Evolutionary conservation across 306 rosid genomes (phyloP).

Genomic region (Dryas alaskensis): DNA sequence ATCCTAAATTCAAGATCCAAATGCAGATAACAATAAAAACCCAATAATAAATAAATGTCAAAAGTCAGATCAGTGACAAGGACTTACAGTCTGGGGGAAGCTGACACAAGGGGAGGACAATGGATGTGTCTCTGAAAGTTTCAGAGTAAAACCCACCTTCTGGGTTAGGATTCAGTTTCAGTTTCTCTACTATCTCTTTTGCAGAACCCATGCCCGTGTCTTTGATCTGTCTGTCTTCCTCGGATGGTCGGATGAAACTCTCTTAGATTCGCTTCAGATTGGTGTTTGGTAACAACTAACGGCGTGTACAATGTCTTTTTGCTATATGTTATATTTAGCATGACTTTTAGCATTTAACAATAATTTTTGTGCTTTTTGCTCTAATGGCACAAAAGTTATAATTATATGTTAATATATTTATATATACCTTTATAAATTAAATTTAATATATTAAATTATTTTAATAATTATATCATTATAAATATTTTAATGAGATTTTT

Average conservation of each 20-base stretch:
- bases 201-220: conserved; percentile 20
- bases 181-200: conserved; percentile 49
- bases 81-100: conserved; percentile 58
- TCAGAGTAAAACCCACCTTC: conserved; percentile 80
- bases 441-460: no score
- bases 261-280: background rate
- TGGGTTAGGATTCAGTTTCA: conserved; percentile 64
- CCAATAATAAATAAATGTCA: background rate
- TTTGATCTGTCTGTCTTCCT: background rate
- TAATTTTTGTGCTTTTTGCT: no score
- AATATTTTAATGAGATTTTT: no score
- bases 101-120: conserved; percentile 52
- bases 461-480: no score
- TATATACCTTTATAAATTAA: no score
- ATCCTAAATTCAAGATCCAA: no score
- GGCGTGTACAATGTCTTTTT: no score
- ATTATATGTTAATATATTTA: no score
- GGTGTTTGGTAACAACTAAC: no score
- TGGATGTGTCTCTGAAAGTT: conserved; percentile 65
- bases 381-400: no score
- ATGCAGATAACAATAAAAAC: background rate
- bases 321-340: no score
- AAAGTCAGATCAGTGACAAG: background rate
- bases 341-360: no score
- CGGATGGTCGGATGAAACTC: background rate